Evolutionary conservation across 495 filamentous ascomycete species (phyloP), one percentile per base, ranked within the genome.

Genomic region (Astrothelium subdiscretum): DNA sequence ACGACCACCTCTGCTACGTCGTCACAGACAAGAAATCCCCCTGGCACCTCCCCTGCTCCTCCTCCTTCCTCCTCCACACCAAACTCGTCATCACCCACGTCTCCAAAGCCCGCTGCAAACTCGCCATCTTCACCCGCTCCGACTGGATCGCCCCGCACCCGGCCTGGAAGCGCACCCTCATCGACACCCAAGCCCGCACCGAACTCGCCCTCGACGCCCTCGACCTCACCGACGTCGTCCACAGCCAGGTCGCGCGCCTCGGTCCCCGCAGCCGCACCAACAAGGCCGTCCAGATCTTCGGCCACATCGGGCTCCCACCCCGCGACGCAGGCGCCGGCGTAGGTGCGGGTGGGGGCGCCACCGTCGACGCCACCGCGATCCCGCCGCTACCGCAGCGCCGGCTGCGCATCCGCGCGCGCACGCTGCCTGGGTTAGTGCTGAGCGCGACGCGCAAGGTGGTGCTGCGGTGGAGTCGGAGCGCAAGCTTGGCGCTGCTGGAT

Each of bases 1-100:
- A 92, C 73, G 95, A 97, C 65, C 92, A 97, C 71, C 80, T 97
- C 51, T 96, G 91, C 72, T 98, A 98, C 72, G 90, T 96, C 42
- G 81, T 97, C 54, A 91, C 89, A 15, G 89, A 97, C 70, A 84
- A 84, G 64, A 90, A 90, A 68, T 88, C 84, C 0, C 91, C 92
- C 0, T 97, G 91, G 90, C 89, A 95, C 76, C 80, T 97, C 20
- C 94, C 95, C 1, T 82, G 89, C 71, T 78, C 81, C 54, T 81
- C 88, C 35, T 80, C 84, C 29, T 97, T 97, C 74, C 85, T 87
- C 68, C 78, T 97, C 32, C 83, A 92, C 32, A 92, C 83, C 64
- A 97, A 96, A 76, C 84, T 96, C 60, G 90, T 96, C 57, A 95
- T 98, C 63, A 96, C 94, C 11, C 90, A 96, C 70, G 80, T 91